phyloP scores from a whole-genome alignment of 352 stramenopile genomes.

The Phytophthora citrophthora region DNA sequence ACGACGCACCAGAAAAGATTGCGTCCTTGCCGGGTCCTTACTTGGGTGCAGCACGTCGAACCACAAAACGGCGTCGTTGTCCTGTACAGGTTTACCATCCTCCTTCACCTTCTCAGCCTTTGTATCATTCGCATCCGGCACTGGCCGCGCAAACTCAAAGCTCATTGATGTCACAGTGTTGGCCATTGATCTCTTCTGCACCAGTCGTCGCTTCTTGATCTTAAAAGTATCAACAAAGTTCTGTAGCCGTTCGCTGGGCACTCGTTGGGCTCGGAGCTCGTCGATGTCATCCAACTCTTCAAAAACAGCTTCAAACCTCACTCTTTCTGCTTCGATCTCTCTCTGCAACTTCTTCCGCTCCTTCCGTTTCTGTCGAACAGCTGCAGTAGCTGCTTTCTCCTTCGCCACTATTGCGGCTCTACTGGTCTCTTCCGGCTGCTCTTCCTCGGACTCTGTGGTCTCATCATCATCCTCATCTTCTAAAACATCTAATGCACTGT shows the following conservation, averaged over 20 bases:
- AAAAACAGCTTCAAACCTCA: constrained; percentile 38
- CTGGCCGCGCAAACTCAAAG: constrained; percentile 70
- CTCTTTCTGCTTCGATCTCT: constrained; percentile 36
- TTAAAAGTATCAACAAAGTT: constrained; percentile 58
- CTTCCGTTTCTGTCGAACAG: constrained; percentile 20
- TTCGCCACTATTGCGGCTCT: constrained; percentile 32
- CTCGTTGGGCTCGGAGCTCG: constrained; percentile 44
- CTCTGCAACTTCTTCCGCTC: constrained; percentile 30
- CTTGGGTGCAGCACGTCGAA: constrained; percentile 76
- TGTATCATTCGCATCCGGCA: constrained; percentile 16
- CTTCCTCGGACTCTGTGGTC: constrained; percentile 15
- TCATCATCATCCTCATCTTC: constrained; percentile 24
- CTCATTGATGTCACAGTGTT: constrained; percentile 60
- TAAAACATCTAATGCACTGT: constrained; percentile 18
- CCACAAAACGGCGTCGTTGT: constrained; percentile 66
- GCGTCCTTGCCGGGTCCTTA: constrained; percentile 67
- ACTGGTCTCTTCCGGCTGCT: constrained; percentile 11
- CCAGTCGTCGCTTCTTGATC: constrained; percentile 52
- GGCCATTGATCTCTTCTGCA: constrained; percentile 61
- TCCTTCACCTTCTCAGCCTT: constrained; percentile 8
- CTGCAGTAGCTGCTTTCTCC: constrained; percentile 19
- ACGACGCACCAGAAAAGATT: constrained; percentile 76
- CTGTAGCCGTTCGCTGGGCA: constrained; percentile 53
- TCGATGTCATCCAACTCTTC: constrained; percentile 48
- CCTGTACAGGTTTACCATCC: background rate